Evolutionary conservation across 768 basidiomycete species (phyloP).

Genomic region (Boletus tylopilopsis): DNA sequence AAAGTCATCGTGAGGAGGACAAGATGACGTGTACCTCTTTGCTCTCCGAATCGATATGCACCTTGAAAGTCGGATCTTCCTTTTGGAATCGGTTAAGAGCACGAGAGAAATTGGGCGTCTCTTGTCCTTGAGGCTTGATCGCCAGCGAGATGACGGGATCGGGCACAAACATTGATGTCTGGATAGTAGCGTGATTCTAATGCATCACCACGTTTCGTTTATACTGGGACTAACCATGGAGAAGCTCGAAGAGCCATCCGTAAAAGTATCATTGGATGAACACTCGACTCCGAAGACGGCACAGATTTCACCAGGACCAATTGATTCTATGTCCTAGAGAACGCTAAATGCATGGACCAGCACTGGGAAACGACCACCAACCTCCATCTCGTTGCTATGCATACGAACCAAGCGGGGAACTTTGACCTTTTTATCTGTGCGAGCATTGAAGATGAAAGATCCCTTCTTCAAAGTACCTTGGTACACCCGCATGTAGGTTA

Average conservation of each 20-base stretch:
- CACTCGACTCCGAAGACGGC: slow-evolving; percentile 99
- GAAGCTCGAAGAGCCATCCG: slow-evolving; percentile 83
- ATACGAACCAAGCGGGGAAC: slow-evolving; percentile 94
- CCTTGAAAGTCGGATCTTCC: slow-evolving; percentile 98
- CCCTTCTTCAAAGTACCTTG: slow-evolving; percentile 91
- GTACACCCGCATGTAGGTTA: slow-evolving; percentile 98
- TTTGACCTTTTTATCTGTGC: slow-evolving; percentile 96
- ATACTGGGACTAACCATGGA: slow-evolving; percentile 70
- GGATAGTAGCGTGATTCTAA: slow-evolving; percentile 1
- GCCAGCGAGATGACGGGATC: slow-evolving; percentile 97
- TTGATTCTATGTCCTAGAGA: slow-evolving; percentile 78
- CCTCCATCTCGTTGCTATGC: slow-evolving; percentile 99
- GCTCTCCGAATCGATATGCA: slow-evolving; percentile 90
- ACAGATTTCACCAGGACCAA: slow-evolving; percentile 98
- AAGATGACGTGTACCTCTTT: slow-evolving; percentile 64
- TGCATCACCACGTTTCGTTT: not conserved
- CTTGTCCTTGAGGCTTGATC: slow-evolving; percentile 86
- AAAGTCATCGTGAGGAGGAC: not conserved
- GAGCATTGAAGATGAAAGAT: slow-evolving; percentile 81
- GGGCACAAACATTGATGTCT: slow-evolving; percentile 99
- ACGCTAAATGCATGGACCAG: not conserved
- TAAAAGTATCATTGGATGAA: slow-evolving; percentile 96
- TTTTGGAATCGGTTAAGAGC: slow-evolving; percentile 97
- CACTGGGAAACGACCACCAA: slow-evolving; percentile 28
- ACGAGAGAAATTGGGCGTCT: slow-evolving; percentile 94